Evolutionary conservation across 371 early-diverging fungal species (phyloP).

Genomic region (Saksenaea vasiformis): DNA sequence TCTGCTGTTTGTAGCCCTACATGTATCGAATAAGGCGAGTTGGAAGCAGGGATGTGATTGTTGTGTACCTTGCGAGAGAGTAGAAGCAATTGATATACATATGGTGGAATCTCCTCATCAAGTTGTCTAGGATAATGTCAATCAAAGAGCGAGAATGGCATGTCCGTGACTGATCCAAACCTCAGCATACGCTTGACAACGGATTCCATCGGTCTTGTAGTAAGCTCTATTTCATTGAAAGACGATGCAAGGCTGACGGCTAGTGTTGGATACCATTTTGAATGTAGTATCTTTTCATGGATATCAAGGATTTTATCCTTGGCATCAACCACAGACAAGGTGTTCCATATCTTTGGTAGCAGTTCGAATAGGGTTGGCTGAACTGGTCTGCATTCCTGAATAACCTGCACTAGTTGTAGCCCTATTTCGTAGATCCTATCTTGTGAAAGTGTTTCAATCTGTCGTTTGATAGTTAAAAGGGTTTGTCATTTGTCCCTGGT

Average conservation of each 20-base stretch:
- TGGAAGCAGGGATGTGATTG: not conserved
- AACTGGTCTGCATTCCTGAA: constrained; percentile 32
- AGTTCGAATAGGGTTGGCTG: constrained; percentile 49
- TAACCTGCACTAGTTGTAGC: constrained; percentile 12
- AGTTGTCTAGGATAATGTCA: constrained; percentile 37
- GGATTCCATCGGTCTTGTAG: constrained; percentile 38
- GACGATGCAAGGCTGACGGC: constrained; percentile 49
- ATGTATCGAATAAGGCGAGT: not conserved
- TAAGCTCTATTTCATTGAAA: constrained; percentile 53
- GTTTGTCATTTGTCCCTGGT: not conserved
- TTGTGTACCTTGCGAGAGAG: constrained; percentile 58
- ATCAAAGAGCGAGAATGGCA: not conserved
- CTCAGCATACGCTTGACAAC: constrained; percentile 35
- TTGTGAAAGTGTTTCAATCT: constrained; percentile 35
- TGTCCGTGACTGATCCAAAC: constrained; percentile 13
- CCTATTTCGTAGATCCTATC: constrained; percentile 17
- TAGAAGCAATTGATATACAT: constrained; percentile 58
- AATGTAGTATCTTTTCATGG: constrained; percentile 35
- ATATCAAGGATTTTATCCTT: constrained; percentile 27
- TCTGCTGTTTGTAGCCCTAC: constrained; percentile 48
- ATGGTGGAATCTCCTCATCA: constrained; percentile 55
- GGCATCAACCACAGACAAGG: constrained; percentile 33
- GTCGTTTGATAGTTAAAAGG: not conserved
- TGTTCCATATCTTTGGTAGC: constrained; percentile 45
- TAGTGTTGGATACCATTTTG: constrained; percentile 43